A percentile compares a stretch with the other conserved stretches of the same genome.
Evolutionary conservation across 2,329 filamentous ascomycete genomes (phyloP).

Genomic region (Neoarthrinium moseri): DNA sequence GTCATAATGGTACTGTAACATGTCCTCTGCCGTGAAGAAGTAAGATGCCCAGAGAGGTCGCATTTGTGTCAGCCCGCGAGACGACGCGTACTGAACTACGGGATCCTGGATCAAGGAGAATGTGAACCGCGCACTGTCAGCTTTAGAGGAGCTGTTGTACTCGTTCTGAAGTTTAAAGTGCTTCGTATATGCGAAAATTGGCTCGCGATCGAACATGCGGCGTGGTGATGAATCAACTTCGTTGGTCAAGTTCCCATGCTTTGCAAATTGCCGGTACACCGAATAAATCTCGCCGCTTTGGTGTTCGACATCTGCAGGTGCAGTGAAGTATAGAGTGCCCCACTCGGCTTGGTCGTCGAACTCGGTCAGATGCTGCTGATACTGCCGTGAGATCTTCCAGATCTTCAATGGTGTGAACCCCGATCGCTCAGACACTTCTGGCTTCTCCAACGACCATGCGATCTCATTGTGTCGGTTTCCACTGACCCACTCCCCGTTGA

Average conservation of each 20-base stretch:
- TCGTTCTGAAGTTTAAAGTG: slow-evolving; percentile 50
- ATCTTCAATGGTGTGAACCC: slow-evolving; percentile 54
- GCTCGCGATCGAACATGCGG: slow-evolving; percentile 72
- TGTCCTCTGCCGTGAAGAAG: slow-evolving; percentile 60
- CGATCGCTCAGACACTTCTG: slow-evolving; percentile 28
- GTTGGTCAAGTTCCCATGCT: slow-evolving; percentile 65
- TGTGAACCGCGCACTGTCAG: slow-evolving; percentile 68
- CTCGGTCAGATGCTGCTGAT: slow-evolving; percentile 73
- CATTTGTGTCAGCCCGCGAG: slow-evolving; percentile 75
- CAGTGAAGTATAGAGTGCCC: slow-evolving; percentile 78
- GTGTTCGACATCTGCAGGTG: slow-evolving; percentile 64
- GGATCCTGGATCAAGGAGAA: slow-evolving; percentile 76
- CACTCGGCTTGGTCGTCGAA: slow-evolving; percentile 75
- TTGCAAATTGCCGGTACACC: slow-evolving; percentile 69
- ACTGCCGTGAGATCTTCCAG: slow-evolving; percentile 60
- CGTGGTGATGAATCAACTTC: slow-evolving; percentile 66
- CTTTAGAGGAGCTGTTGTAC: slow-evolving; percentile 26
- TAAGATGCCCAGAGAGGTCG: slow-evolving; percentile 77
- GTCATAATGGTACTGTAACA: slow-evolving; percentile 73
- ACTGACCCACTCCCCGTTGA: slow-evolving; percentile 80
- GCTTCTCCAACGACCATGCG: slow-evolving; percentile 62
- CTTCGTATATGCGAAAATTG: slow-evolving; percentile 77
- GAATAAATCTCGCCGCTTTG: slow-evolving; percentile 67
- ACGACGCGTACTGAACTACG: slow-evolving; percentile 75
- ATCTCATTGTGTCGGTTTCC: slow-evolving; percentile 69